These are phyloP conservation scores for Apophysomyces elegans DNA, from an alignment of 371 early-diverging fungal genomes.

Conservation along the genomic window DNA sequence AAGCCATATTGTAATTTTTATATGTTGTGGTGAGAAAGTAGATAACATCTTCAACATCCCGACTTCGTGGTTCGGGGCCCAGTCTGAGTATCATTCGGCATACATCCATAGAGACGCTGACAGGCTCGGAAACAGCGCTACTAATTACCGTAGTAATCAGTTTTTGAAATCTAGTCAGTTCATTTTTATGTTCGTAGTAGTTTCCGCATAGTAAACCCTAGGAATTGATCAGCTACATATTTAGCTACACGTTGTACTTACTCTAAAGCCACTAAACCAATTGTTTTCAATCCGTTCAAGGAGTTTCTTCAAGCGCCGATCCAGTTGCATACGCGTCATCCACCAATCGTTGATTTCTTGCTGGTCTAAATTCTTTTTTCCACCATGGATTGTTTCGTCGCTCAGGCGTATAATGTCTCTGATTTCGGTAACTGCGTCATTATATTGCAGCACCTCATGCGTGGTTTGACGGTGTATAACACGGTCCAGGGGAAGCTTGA, in stretches of 20 bases:
- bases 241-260: constrained; percentile 1
- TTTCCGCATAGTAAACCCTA: constrained; percentile 36
- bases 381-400: constrained; percentile 52
- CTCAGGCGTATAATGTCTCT: constrained; percentile 62
- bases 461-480: constrained; percentile 50
- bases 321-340: constrained; percentile 68
- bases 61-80: constrained; percentile 49
- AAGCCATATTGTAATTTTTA: constrained; percentile 49
- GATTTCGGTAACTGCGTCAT: constrained; percentile 47
- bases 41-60: constrained; percentile 70
- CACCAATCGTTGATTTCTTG: constrained; percentile 82
- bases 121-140: constrained; percentile 22
- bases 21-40: constrained; percentile 73
- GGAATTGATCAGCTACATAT: too few species aligned
- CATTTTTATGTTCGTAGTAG: constrained; percentile 21
- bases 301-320: constrained; percentile 64
- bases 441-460: constrained; percentile 38
- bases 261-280: constrained; percentile 87
- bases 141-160: constrained; percentile 14
- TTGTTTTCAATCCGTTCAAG: constrained; percentile 66
- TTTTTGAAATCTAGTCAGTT: constrained; percentile 30
- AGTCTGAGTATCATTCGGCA: constrained; percentile 63
- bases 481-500: constrained; percentile 78
- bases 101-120: constrained; percentile 57
- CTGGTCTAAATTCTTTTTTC: constrained; percentile 44